Conservation (phyloP, 352 stramenopile species). For the Phytopythium litorale region DNA sequence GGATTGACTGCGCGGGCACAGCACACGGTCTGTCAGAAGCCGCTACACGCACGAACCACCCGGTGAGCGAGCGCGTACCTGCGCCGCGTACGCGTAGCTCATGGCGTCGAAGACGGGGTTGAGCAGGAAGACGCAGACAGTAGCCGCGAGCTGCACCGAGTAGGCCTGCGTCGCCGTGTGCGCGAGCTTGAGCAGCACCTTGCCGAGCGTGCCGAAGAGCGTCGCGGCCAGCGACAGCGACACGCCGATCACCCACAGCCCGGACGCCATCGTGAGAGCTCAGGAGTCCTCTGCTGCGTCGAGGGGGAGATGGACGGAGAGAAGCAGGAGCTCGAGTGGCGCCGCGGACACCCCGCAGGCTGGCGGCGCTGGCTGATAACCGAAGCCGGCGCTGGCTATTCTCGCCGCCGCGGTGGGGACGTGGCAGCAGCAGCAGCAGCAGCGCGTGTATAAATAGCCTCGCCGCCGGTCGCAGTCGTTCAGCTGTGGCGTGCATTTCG, state of each 20-base stretch:
- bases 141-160: constrained; percentile 63
- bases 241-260: constrained; percentile 74
- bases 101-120: constrained; percentile 86
- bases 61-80: constrained; percentile 28
- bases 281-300: too few relatives aligned
- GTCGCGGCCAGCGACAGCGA: constrained; percentile 76
- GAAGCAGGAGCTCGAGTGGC: constrained; percentile 1
- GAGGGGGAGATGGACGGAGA: neutral
- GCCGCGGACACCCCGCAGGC: neutral
- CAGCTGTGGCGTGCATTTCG: constrained; percentile 3
- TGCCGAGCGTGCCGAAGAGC: constrained; percentile 82
- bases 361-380: neutral
- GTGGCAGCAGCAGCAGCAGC: neutral
- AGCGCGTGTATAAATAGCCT: constrained; percentile 1
- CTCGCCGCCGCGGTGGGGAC: neutral
- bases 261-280: constrained; percentile 19
- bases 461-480: neutral
- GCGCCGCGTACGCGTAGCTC: constrained; percentile 81
- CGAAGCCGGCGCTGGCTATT: constrained; percentile 1
- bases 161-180: constrained; percentile 58
- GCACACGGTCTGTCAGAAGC: too few relatives aligned
- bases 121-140: constrained; percentile 75
- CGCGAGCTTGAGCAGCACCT: constrained; percentile 84
- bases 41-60: neutral
- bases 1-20: constrained; percentile 50